Evolutionary conservation across 768 basidiomycete species (phyloP).

Genomic region (Leccinum boreale): DNA sequence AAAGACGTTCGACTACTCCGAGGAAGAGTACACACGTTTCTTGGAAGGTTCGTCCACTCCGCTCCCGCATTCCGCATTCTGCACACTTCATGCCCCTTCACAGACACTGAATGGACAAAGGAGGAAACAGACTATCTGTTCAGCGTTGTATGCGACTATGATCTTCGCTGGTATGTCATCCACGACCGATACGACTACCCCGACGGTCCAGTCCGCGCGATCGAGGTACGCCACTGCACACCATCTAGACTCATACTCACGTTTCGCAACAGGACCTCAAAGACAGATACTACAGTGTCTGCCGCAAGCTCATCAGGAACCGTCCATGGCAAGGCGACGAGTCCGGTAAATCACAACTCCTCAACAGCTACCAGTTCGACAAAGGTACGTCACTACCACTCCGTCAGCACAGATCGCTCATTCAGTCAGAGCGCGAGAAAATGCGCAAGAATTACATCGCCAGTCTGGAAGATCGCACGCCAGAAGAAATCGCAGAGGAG

Average conservation of each 20-base stretch:
- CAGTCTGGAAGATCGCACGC: slow-evolving; percentile 85
- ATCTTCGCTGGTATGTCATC: slow-evolving; percentile 85
- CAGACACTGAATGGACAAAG: slow-evolving; percentile 84
- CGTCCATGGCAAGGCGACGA: slow-evolving; percentile 86
- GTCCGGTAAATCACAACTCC: slow-evolving; percentile 57
- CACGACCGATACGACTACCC: slow-evolving; percentile 85
- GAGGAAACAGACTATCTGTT: slow-evolving; percentile 96
- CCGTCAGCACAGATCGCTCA: not conserved
- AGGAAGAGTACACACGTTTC: slow-evolving; percentile 83
- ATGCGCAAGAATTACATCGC: slow-evolving; percentile 85
- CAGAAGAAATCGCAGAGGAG: slow-evolving; percentile 90
- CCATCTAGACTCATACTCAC: not conserved
- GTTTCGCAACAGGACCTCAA: slow-evolving; percentile 64
- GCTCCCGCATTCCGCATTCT: not conserved
- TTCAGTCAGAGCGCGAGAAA: slow-evolving; percentile 69
- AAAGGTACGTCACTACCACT: slow-evolving; percentile 51
- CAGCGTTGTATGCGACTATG: slow-evolving; percentile 72
- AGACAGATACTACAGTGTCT: slow-evolving; percentile 90
- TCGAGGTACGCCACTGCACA: slow-evolving; percentile 54
- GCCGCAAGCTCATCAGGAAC: slow-evolving; percentile 81
- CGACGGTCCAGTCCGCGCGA: slow-evolving; percentile 47
- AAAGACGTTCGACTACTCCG: slow-evolving; percentile 66
- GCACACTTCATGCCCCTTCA: not conserved
- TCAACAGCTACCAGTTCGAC: slow-evolving; percentile 81
- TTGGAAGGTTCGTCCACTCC: slow-evolving; percentile 55